phyloP scores from a whole-genome alignment of 768 basidiomycete genomes.

The Pisolithus orientalis region DNA sequence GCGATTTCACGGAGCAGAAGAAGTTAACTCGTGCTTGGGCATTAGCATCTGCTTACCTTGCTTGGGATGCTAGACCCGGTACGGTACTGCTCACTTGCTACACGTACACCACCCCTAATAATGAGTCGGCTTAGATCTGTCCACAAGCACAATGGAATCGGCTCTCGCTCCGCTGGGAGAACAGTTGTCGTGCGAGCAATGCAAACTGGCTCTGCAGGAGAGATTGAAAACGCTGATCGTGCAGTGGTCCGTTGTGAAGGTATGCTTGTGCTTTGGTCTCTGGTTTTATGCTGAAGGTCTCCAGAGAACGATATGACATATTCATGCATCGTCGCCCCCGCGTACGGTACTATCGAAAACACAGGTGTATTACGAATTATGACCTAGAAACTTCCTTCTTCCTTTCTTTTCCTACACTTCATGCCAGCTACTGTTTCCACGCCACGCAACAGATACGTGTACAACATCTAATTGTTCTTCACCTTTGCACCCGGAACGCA shows the following conservation, averaged over 20 bases:
- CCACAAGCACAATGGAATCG: conserved; percentile 64
- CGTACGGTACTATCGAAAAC: background rate
- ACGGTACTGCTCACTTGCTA: conserved; percentile 13
- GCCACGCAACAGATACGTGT: background rate
- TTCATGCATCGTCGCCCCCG: background rate
- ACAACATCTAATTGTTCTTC: conserved; percentile 1
- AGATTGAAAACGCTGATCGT: conserved; percentile 62
- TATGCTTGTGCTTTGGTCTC: conserved; percentile 18
- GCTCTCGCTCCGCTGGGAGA: conserved; percentile 65
- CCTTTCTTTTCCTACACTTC: background rate
- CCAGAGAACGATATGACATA: conserved; percentile 51
- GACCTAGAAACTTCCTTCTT: background rate
- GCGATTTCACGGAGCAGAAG: conserved; percentile 74
- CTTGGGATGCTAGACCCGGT: conserved; percentile 83
- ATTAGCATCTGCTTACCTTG: conserved; percentile 73
- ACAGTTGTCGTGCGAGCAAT: conserved; percentile 65
- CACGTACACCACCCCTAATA: conserved; percentile 1
- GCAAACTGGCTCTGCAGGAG: conserved; percentile 53
- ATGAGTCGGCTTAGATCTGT: conserved; percentile 48
- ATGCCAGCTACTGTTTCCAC: no score
- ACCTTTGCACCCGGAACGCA: background rate
- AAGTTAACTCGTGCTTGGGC: conserved; percentile 78
- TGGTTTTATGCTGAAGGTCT: conserved; percentile 6
- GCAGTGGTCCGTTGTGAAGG: conserved; percentile 80
- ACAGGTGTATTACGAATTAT: background rate